Evolutionary conservation across 2,329 filamentous ascomycete species (phyloP).

Genomic region (Cordyceps militaris): DNA sequence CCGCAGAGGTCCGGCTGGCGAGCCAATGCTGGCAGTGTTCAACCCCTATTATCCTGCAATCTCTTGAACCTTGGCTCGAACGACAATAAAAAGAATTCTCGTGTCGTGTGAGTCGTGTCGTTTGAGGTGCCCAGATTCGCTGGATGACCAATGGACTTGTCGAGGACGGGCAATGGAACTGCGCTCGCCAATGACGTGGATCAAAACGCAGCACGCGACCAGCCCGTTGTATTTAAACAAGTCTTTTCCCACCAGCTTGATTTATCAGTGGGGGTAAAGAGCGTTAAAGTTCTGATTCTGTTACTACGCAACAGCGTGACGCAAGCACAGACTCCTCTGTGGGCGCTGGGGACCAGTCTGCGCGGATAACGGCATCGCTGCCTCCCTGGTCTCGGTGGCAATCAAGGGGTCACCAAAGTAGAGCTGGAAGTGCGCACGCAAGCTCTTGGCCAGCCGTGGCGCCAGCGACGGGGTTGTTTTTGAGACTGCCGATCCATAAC

Average conservation of each 20-base stretch:
- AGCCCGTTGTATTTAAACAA: background rate
- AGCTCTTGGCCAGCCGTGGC: background rate
- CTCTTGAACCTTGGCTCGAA: too few species aligned
- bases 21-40: too few species aligned
- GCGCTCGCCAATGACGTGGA: too few species aligned
- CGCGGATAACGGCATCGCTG: constrained; percentile 1
- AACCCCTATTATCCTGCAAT: too few species aligned
- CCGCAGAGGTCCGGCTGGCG: too few species aligned
- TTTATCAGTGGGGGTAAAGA: background rate
- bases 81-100: too few species aligned
- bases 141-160: too few species aligned
- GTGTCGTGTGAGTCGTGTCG: too few species aligned
- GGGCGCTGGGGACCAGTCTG: background rate
- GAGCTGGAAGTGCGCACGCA: background rate
- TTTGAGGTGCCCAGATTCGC: too few species aligned
- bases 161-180: too few species aligned
- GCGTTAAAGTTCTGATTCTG: background rate
- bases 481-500: background rate
- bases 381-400: background rate
- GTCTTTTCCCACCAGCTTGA: background rate
- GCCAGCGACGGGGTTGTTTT: background rate
- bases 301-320: background rate
- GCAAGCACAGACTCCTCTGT: background rate
- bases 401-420: background rate
- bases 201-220: background rate